Evolutionary conservation across 2,329 filamentous ascomycete species (phyloP), one percentile per base, ranked within the genome.

Genomic region (Aciculosporium take): DNA sequence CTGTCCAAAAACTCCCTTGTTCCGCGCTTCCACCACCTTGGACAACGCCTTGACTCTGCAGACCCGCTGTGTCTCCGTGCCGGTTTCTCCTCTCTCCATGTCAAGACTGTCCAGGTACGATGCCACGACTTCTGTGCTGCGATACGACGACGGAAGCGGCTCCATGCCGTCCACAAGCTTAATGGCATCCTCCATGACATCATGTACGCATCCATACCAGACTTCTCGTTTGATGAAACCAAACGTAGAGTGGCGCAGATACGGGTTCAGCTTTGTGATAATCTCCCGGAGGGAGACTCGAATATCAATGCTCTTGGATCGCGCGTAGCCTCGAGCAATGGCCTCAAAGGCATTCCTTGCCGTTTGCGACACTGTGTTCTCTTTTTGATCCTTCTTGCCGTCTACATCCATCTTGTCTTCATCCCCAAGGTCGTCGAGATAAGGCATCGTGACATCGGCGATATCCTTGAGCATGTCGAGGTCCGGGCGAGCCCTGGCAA

Each of bases 381-480:
- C 66, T 44, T 68, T 66, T 7, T 63, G 62, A 51, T 15, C 30
- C 33, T 78, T 76, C 27, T 43, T 49, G 17, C 67, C 67, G 53
- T 82, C 79, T 18, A 83, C 63, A 15, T 86, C 81, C 81, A 86
- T 86, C 42, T 69, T 68, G 46, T 81, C 75, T 35, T 74, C 74
- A 25, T 71, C 69, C 10, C 49, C 60, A 4, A 72, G 50, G 23
- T 77, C 71, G 33, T 79, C 74, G 27, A 93, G 58, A 35, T 79
- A 63, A 1, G 75, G 72, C 23, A 63, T 65, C 10, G 84, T 74
- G 39, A 94, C 73, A 5, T 67, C 67, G 4, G 74, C 66, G 4
- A 83, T 78, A 21, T 84, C 76, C 4, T 71, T 63, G 51, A 83
- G 76, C 60, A 94, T 66, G 49, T 87, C 75, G 13, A 85, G 55